Percentiles rank a stretch among this genome's conserved stretches.
Evolutionary conservation across 306 rosid genomes (phyloP).

Genomic region (Trichosanthes cucumerina): DNA sequence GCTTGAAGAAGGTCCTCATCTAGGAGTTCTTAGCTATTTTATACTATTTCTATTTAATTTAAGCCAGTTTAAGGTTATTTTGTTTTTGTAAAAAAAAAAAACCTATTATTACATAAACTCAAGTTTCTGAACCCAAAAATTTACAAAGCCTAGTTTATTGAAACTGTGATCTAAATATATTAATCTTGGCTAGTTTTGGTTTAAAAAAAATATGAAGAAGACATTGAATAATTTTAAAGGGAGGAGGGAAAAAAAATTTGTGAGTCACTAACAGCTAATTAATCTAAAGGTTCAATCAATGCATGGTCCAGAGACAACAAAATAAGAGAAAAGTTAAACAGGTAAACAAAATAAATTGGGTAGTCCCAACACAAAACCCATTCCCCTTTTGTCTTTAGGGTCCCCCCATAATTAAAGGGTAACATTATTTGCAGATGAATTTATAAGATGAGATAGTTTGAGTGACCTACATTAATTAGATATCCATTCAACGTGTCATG

Average conservation of each 20-base stretch:
- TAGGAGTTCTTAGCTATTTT: no score
- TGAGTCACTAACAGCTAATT: background rate
- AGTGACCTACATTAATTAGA: background rate
- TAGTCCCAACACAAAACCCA: background rate
- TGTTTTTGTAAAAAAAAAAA: no score
- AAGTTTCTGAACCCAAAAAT: background rate
- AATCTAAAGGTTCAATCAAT: constrained; percentile 4
- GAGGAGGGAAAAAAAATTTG: background rate
- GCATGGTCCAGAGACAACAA: background rate
- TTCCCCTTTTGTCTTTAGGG: constrained; percentile 1
- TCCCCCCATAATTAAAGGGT: background rate
- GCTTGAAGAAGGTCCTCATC: no score
- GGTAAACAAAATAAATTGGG: background rate
- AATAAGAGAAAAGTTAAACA: background rate
- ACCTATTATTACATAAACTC: no score
- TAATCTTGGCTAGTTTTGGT: background rate
- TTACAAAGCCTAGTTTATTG: background rate
- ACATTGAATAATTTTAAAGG: background rate
- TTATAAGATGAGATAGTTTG: background rate
- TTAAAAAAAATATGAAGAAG: background rate
- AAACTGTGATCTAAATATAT: background rate
- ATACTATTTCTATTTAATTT: no score
- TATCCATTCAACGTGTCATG: background rate
- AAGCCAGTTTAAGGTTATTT: no score
- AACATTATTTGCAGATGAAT: background rate